A percentile compares a stretch with the other conserved stretches of the same genome.
phyloP scores from a whole-genome alignment of 2,329 filamentous ascomycete species.

The Dactylellina drechsleri region DNA sequence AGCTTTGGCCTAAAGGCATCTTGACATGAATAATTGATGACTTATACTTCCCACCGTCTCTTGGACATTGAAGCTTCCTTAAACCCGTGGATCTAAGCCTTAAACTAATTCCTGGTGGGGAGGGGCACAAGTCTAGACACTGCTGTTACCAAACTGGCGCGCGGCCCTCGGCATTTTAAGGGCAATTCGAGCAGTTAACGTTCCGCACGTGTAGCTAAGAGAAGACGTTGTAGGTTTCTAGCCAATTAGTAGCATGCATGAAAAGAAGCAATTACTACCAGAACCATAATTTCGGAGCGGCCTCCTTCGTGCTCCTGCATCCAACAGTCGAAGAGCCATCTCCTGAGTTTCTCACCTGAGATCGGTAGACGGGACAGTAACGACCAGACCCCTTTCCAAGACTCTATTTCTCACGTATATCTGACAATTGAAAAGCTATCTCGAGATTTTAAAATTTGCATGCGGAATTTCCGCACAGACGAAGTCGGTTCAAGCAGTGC shows the following conservation, averaged over 20 bases:
- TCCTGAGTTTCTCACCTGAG: slow-evolving; percentile 20
- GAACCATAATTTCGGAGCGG: slow-evolving; percentile 27
- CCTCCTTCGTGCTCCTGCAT: slow-evolving; percentile 8
- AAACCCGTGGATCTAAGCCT: slow-evolving; percentile 45
- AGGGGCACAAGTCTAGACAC: too few species aligned
- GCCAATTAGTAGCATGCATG: too few species aligned
- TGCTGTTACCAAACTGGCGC: slow-evolving; percentile 19
- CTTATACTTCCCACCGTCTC: not conserved
- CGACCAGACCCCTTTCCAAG: slow-evolving; percentile 19
- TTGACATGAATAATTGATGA: slow-evolving; percentile 30
- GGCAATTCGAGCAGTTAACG: not conserved
- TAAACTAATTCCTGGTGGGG: slow-evolving; percentile 13
- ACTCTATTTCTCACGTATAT: too few species aligned
- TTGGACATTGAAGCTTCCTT: slow-evolving; percentile 32
- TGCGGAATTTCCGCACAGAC: too few species aligned
- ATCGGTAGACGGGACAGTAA: slow-evolving; percentile 18
- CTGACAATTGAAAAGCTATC: too few species aligned
- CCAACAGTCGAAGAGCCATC: slow-evolving; percentile 11
- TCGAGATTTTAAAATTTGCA: too few species aligned
- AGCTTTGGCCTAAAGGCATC: not conserved
- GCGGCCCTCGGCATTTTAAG: too few species aligned
- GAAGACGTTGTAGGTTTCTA: slow-evolving; percentile 1
- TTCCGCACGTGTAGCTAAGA: slow-evolving; percentile 1
- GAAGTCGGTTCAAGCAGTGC: too few species aligned
- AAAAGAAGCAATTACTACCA: slow-evolving; percentile 33